Base-by-base conservation (phyloP, 169 alveolate species). In the Plasmodium relictum region DNA sequence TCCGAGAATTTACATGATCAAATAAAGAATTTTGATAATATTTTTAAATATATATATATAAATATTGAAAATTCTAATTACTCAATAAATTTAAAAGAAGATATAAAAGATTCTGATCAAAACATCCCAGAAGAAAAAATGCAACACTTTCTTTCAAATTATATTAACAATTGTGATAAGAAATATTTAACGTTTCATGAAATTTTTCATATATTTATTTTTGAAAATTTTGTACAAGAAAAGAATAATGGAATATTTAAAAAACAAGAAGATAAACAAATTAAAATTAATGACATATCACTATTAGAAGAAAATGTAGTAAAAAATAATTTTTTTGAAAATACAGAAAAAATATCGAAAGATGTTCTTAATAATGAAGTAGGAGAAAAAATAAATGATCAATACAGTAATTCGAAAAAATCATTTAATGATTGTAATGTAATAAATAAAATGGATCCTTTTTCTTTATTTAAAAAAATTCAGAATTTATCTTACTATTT, bases 221-320 rank as follows among this genome's bases (percentile, higher is more conserved):
- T 73, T 73, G 73, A 73, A 16, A n/a, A n/a, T 7, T 73, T 73
- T 63, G 73, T 73, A 31, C 39, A 2, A 31, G 39, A 31, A 31
- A 31, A 31, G 1, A 31, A 31, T 31, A 3, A 31, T 31, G 39
- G 39, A 31, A 31, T 31, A 2, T 31, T 31, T 2, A 31, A 31
- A 31, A 31, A 1, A 31, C 39, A 31, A 31, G 39, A 31, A 3
- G 39, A 31, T 31, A 31, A 31, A 31, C 39, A 31, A 31, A 31
- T 2, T 61, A 24, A 31, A 31, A 31, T 2, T 61, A 24, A 14
- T 31, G 39, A 31, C 3, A 31, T 31, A 31, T 31, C 39, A 31
- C 39, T 31, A 31, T 31, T 31, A 31, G 39, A 31, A 31, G 39
- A 31, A 31, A 3, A 31, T 31, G 1, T 31, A 12, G 18, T 6